These are phyloP conservation scores for Guadua angustifolia DNA, from an alignment of 176 grass and related monocot genomes.

Conservation along the genomic window DNA sequence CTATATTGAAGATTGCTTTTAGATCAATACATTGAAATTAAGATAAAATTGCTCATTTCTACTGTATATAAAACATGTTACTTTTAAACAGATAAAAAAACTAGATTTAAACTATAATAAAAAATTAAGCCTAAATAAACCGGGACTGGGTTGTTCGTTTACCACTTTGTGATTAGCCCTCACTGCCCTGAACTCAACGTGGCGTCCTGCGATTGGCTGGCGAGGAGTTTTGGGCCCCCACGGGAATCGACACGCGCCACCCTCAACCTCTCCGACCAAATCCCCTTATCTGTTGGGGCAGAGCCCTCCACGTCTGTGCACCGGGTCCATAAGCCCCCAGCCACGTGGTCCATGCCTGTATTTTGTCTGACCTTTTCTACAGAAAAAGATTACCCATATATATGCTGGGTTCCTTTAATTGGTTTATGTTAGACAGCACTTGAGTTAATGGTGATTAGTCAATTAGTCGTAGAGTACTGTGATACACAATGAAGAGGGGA, in stretches of 20 bases:
- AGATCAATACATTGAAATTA: no score
- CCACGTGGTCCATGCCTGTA: neutral
- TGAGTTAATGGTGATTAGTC: neutral
- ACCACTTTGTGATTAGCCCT: no score
- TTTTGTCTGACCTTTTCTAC: neutral
- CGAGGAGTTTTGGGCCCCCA: neutral
- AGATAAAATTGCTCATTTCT: no score
- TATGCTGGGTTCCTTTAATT: neutral
- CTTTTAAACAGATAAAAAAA: no score
- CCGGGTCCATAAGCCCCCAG: constrained; percentile 35
- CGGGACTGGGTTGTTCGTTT: no score
- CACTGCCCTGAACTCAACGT: neutral
- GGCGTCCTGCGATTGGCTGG: neutral
- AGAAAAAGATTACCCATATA: neutral
- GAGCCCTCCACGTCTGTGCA: constrained; percentile 10
- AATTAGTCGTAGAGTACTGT: no score
- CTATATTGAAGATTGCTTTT: no score
- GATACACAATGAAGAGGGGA: neutral
- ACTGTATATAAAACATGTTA: no score
- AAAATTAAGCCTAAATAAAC: no score
- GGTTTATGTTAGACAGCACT: neutral
- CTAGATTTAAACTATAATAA: no score
- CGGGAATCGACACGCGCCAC: constrained; percentile 43
- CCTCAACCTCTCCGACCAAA: constrained; percentile 19
- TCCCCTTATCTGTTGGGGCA: constrained; percentile 49